phyloP scores from a whole-genome alignment of 805 yeast species.

The Zygosaccharomyces bisporus region DNA sequence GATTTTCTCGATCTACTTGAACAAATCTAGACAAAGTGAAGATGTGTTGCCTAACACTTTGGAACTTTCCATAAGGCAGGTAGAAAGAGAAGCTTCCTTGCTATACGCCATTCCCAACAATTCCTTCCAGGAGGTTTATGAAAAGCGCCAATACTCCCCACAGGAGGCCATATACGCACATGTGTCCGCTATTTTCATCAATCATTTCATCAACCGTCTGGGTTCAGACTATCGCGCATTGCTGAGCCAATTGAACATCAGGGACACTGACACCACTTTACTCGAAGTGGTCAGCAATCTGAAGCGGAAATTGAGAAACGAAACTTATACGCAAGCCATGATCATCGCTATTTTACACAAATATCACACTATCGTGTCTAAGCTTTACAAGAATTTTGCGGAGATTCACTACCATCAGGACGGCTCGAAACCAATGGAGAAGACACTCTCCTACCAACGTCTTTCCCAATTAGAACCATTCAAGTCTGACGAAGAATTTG shows the following conservation, averaged over 20 bases:
- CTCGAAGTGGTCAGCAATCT: slow-evolving; percentile 71
- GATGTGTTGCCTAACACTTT: slow-evolving; percentile 31
- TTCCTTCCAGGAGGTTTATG: slow-evolving; percentile 69
- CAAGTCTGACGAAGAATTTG: slow-evolving; percentile 70
- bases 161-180: slow-evolving; percentile 96
- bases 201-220: slow-evolving; percentile 90
- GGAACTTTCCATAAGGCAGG: slow-evolving; percentile 80
- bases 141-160: slow-evolving; percentile 73
- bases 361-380: slow-evolving; percentile 68
- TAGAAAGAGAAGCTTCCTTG: slow-evolving; percentile 89
- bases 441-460: slow-evolving; percentile 84
- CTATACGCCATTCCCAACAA: slow-evolving; percentile 88
- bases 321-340: slow-evolving; percentile 84
- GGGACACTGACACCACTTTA: slow-evolving; percentile 56
- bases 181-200: slow-evolving; percentile 85
- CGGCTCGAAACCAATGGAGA: slow-evolving; percentile 46
- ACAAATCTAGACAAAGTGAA: slow-evolving; percentile 49
- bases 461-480: slow-evolving; percentile 73
- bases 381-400: slow-evolving; percentile 86
- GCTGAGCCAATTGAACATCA: slow-evolving; percentile 56
- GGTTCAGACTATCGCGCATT: slow-evolving; percentile 84
- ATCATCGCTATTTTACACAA: slow-evolving; percentile 72
- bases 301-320: slow-evolving; percentile 86
- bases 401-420: slow-evolving; percentile 76
- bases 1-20: slow-evolving; percentile 79